Conservation (phyloP, 1,139 yeast genomes). For the Kazachstania sp. region DNA sequence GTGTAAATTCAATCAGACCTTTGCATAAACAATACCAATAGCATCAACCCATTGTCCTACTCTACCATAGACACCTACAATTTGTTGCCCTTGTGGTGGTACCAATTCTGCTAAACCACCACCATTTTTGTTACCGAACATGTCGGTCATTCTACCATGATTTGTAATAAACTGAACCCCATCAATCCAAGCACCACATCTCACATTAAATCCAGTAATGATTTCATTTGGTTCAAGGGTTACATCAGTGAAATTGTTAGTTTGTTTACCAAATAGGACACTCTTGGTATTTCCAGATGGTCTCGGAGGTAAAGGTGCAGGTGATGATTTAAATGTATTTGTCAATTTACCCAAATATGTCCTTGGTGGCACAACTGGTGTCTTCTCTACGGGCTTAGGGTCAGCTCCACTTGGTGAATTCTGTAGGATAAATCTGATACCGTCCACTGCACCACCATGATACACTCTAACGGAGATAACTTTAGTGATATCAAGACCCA, state of each 20-base stretch:
- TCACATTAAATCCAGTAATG: slow-evolving; percentile 50
- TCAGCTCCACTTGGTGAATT: slow-evolving; percentile 1
- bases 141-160: slow-evolving; percentile 43
- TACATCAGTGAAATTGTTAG: slow-evolving; percentile 50
- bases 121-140: slow-evolving; percentile 58
- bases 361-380: slow-evolving; percentile 43
- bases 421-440: slow-evolving; percentile 39
- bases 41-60: slow-evolving; percentile 65
- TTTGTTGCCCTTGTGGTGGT: slow-evolving; percentile 49
- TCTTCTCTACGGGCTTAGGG: slow-evolving; percentile 16
- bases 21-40: slow-evolving; percentile 42
- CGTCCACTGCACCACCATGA: slow-evolving; percentile 74
- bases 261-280: slow-evolving; percentile 55
- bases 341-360: slow-evolving; percentile 37
- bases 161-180: slow-evolving; percentile 62
- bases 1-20: background rate
- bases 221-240: slow-evolving; percentile 47
- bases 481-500: slow-evolving; percentile 21
- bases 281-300: slow-evolving; percentile 9
- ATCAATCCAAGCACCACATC: slow-evolving; percentile 87
- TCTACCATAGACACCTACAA: slow-evolving; percentile 65
- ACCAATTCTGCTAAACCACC: slow-evolving; percentile 55
- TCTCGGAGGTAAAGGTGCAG: slow-evolving; percentile 6
- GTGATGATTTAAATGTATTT: slow-evolving; percentile 16
- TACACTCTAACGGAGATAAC: slow-evolving; percentile 50